These are phyloP conservation scores for Lachnellula arida DNA, from an alignment of 2,329 filamentous ascomycete genomes.

Conservation along the genomic window DNA sequence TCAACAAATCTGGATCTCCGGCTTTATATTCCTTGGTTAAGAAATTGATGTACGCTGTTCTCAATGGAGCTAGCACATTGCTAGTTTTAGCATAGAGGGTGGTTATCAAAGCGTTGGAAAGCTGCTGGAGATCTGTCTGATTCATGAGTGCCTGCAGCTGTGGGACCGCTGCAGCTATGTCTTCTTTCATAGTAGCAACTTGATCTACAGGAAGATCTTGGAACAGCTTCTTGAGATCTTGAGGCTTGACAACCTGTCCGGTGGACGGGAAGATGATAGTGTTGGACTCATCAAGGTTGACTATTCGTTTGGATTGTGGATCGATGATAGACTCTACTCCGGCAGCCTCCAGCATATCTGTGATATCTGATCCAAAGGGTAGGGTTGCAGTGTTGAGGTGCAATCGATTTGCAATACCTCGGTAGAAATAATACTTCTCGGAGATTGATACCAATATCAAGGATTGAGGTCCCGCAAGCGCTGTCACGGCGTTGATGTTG, in stretches of 20 bases:
- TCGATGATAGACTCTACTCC: slow-evolving; percentile 12
- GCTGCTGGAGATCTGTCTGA: slow-evolving; percentile 17
- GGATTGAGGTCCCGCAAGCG: slow-evolving; percentile 26
- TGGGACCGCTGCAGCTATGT: slow-evolving; percentile 16
- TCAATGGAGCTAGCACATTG: slow-evolving; percentile 9
- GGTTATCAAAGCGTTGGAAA: slow-evolving; percentile 10
- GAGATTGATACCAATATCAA: slow-evolving; percentile 23
- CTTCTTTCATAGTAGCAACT: slow-evolving; percentile 14
- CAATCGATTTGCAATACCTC: slow-evolving; percentile 19
- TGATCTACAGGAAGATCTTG: slow-evolving; percentile 11
- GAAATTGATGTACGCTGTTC: slow-evolving; percentile 13
- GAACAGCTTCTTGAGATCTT: slow-evolving; percentile 15
- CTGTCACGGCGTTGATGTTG: slow-evolving; percentile 28
- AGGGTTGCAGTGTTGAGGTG: slow-evolving; percentile 18
- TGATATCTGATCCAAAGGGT: slow-evolving; percentile 24
- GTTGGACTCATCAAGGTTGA: slow-evolving; percentile 14
- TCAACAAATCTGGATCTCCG: slow-evolving; percentile 11
- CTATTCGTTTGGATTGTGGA: slow-evolving; percentile 16
- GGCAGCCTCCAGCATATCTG: slow-evolving; percentile 14
- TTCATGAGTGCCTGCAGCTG: slow-evolving; percentile 17
- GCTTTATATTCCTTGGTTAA: slow-evolving; percentile 11
- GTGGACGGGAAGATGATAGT: slow-evolving; percentile 15
- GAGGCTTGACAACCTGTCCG: slow-evolving; percentile 4
- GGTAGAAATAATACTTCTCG: slow-evolving; percentile 27
- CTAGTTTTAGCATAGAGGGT: slow-evolving; percentile 9